Evolutionary conservation across 192 early-diverging fungal genomes (phyloP).

Genomic region (Gigaspora rosea): DNA sequence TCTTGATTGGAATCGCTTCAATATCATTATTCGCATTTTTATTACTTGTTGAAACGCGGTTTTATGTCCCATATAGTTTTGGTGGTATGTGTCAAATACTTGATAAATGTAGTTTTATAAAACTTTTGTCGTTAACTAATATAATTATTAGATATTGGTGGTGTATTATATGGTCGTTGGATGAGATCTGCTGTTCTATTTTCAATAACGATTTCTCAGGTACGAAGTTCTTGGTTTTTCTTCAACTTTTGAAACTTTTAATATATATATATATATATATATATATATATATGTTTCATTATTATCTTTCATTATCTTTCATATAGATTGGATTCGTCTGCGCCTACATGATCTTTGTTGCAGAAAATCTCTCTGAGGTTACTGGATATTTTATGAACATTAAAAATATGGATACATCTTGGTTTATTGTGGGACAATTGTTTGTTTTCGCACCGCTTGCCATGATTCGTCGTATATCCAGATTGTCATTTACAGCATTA

Average conservation of each 20-base stretch:
- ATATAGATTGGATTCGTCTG: slow-evolving; percentile 60
- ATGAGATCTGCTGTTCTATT: slow-evolving; percentile 70
- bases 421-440: slow-evolving; percentile 52
- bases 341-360: slow-evolving; percentile 68
- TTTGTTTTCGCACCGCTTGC: slow-evolving; percentile 53
- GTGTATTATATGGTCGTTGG: slow-evolving; percentile 63
- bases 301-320: not conserved
- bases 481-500: slow-evolving; percentile 81
- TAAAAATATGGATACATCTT: slow-evolving; percentile 26
- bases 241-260: not conserved
- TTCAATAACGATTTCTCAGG: slow-evolving; percentile 74
- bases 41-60: slow-evolving; percentile 68
- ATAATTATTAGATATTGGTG: slow-evolving; percentile 45
- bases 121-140: not conserved
- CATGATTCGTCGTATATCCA: slow-evolving; percentile 86
- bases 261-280: not conserved
- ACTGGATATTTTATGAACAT: not conserved
- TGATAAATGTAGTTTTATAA: not conserved
- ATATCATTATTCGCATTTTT: slow-evolving; percentile 73
- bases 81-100: slow-evolving; percentile 53
- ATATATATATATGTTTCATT: not conserved
- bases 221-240: slow-evolving; percentile 39
- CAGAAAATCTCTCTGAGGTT: slow-evolving; percentile 49
- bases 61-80: slow-evolving; percentile 68
- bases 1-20: slow-evolving; percentile 67